Evolutionary conservation across 78 protist genomes (phyloP).

Genomic region (Emiliania huxleyi): DNA sequence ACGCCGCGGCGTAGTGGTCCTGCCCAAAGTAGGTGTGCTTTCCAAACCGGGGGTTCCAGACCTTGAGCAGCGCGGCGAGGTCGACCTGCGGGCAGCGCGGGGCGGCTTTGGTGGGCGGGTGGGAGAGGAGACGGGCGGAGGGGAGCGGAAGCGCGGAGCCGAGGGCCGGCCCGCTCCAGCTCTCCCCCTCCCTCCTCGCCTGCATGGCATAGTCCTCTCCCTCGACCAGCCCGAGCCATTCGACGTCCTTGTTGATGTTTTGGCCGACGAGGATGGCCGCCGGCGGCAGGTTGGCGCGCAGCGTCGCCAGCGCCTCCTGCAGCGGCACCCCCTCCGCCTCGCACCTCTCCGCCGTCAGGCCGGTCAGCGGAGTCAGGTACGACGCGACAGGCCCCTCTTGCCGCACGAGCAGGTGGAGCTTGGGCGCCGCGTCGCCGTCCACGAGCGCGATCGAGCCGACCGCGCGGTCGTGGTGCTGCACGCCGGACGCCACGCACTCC

Average conservation of each 20-base stretch:
- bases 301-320: not conserved
- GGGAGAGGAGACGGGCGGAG: too few species aligned
- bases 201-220: not conserved
- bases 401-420: not conserved
- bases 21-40: not conserved
- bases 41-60: not conserved
- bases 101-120: too few species aligned
- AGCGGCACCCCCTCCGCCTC: not conserved
- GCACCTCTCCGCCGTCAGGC: not conserved
- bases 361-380: conserved; percentile 38
- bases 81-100: too few species aligned
- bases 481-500: conserved; percentile 14
- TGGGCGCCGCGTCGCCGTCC: not conserved
- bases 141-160: too few species aligned
- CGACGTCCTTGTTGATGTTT: conserved; percentile 34
- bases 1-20: conserved; percentile 15
- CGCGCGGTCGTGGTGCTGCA: not conserved
- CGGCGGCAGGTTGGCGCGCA: conserved; percentile 5
- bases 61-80: conserved; percentile 1
- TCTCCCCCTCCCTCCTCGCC: too few species aligned
- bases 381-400: not conserved
- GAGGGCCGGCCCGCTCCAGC: too few species aligned
- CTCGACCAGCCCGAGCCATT: conserved; percentile 18
- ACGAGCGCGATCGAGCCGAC: not conserved
- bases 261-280: conserved; percentile 38